Base-by-base conservation (phyloP, 2,329 filamentous ascomycete species). In the Arachnopeziza araneosa region DNA sequence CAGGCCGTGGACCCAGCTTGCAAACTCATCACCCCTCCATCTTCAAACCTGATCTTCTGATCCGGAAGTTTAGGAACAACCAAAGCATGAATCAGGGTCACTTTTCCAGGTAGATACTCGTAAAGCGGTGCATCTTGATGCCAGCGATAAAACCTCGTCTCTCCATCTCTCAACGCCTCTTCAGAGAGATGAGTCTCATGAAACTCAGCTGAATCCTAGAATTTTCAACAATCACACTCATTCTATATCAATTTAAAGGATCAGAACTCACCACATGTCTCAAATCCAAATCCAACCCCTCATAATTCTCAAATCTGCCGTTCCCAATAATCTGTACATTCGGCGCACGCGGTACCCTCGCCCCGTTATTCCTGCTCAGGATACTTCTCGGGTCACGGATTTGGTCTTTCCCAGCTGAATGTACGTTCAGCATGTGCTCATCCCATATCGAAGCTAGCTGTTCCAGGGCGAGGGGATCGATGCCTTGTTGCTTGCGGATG, bases 121-220 rank as follows among this genome's bases (percentile, higher is more conserved):
- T 72, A 71, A 24, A 69, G 44, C 4, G 68, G 69, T n/a, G 66
- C 63, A 59, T 72, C 69, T 66, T 69, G 68, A 58, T 72, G 69
- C 70, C 69, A 72, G 22, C 69, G 56, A 59, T 71, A 71, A 2
- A 66, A 66, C 19, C 69, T 61, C 5, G 70, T 72, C 24, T 65
- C 61, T 10, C 68, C 67, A 51, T 65, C 50, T 1, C 24, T 55
- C 12, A 67, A 19, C 26, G 64, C 59, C 21, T 68, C 62, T 44
- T 60, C 32, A 22, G 32, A 52, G 19, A 65, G 44, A 22, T 53
- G 55, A 2, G 51, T 30, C 19, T 24, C 58, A 48, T 63, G 60
- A 44, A 64, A 64, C 17, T 59, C 53, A n/a, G 36, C 53, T 24
- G 50, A 52, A 23, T 64, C 60, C 50, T 55, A 23, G 32, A 14